Conservation (phyloP, 768 basidiomycete species). For the Kwoniella mangroviensis region DNA sequence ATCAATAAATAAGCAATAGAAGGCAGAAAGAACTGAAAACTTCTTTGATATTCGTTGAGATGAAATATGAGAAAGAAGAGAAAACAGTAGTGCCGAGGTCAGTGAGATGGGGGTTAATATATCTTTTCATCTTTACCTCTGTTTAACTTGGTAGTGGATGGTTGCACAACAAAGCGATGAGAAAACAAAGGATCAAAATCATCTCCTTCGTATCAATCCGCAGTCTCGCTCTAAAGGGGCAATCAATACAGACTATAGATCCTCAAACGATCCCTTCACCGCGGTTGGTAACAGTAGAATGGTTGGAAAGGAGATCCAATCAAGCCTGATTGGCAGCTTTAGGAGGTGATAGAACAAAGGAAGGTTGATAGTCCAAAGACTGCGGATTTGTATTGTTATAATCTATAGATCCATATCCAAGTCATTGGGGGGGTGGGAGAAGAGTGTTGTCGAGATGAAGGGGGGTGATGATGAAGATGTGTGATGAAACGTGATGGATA, state of each 20-base stretch:
- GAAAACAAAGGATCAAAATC: conserved; percentile 14
- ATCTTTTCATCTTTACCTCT: not conserved
- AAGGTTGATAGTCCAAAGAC: not conserved
- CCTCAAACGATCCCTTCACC: not conserved
- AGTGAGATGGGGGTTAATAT: conserved; percentile 14
- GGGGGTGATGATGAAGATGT: not conserved
- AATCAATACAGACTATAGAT: not conserved
- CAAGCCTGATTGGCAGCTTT: not conserved
- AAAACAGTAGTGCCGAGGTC: conserved; percentile 10
- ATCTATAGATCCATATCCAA: not conserved
- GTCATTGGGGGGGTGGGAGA: not conserved
- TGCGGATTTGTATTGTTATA: not conserved
- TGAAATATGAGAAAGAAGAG: conserved; percentile 4
- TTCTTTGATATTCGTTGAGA: not conserved
- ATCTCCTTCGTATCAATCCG: conserved; percentile 6
- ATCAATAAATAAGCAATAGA: not conserved
- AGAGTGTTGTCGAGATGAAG: not conserved
- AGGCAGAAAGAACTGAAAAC: not conserved
- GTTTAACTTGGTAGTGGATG: not conserved
- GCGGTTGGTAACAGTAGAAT: not conserved
- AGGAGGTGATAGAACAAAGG: conserved; percentile 8
- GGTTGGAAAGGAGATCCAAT: not conserved
- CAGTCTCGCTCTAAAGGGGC: conserved; percentile 5
- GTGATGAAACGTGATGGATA: not conserved
- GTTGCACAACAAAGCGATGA: conserved; percentile 6